A percentile compares a stretch with the other conserved stretches of the same genome.
phyloP scores from a whole-genome alignment of 768 basidiomycete genomes.

The Lentinus tigrinus region DNA sequence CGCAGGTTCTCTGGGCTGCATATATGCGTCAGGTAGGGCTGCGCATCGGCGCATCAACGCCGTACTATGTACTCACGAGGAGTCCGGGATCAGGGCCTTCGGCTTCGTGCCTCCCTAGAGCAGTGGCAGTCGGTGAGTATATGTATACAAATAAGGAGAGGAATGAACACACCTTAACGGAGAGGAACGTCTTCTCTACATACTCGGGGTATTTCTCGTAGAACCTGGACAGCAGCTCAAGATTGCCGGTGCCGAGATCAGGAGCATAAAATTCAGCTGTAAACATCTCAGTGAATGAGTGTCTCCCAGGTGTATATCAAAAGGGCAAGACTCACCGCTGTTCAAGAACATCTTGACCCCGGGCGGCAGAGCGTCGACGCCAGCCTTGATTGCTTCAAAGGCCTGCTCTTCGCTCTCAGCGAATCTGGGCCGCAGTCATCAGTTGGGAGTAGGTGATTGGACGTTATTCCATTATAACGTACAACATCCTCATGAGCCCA shows the following conservation, averaged over 20 bases:
- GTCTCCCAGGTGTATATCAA: neutral
- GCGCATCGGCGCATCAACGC: too few species aligned
- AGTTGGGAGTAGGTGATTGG: neutral
- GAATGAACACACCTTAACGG: constrained; percentile 40
- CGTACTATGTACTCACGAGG: constrained; percentile 27
- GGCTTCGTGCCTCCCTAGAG: constrained; percentile 23
- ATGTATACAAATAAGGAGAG: constrained; percentile 30
- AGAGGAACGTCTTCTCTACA: constrained; percentile 46
- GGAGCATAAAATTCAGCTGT: constrained; percentile 58
- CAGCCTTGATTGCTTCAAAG: constrained; percentile 59
- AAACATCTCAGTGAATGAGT: constrained; percentile 1
- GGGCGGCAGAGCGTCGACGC: constrained; percentile 39
- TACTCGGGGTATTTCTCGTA: constrained; percentile 45
- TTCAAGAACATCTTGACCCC: constrained; percentile 51
- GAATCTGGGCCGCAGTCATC: neutral
- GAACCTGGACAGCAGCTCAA: constrained; percentile 50
- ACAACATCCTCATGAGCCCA: constrained; percentile 61
- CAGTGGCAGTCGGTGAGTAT: constrained; percentile 22
- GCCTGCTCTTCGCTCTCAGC: constrained; percentile 46
- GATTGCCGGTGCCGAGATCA: constrained; percentile 39
- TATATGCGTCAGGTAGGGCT: too few species aligned
- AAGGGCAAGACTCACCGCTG: constrained; percentile 34
- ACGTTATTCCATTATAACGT: constrained; percentile 4
- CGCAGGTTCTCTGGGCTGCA: constrained; percentile 40
- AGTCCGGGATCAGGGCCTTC: constrained; percentile 16